Conservation (phyloP, 352 stramenopile species). For the Aphanomyces euteiches region DNA sequence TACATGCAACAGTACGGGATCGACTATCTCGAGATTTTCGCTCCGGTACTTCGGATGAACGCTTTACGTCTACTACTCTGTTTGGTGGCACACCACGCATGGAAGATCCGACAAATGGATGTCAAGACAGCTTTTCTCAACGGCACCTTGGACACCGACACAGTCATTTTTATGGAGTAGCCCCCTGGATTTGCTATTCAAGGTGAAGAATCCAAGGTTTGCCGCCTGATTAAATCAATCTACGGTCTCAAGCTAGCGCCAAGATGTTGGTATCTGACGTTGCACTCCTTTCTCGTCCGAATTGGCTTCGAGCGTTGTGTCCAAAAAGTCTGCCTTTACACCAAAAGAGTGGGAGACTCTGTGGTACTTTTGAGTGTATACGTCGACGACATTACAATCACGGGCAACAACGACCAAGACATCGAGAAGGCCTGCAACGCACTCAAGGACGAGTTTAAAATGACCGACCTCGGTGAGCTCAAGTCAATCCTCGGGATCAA, state of each 20-base stretch:
- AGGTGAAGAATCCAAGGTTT: slow-evolving; percentile 32
- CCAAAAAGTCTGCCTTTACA: slow-evolving; percentile 25
- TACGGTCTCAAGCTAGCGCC: slow-evolving; percentile 44
- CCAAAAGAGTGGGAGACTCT: slow-evolving; percentile 29
- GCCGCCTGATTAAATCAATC: slow-evolving; percentile 31
- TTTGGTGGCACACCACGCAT: slow-evolving; percentile 27
- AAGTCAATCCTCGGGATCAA: slow-evolving; percentile 29
- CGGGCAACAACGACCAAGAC: slow-evolving; percentile 2
- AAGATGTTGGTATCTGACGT: slow-evolving; percentile 35
- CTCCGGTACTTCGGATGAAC: slow-evolving; percentile 33
- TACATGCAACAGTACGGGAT: slow-evolving; percentile 34
- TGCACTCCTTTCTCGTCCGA: slow-evolving; percentile 29
- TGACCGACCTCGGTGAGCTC: slow-evolving; percentile 28
- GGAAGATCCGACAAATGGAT: slow-evolving; percentile 34
- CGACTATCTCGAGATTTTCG: slow-evolving; percentile 35
- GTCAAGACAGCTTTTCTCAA: slow-evolving; percentile 43
- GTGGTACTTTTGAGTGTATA: slow-evolving; percentile 1
- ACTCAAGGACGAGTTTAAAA: slow-evolving; percentile 1
- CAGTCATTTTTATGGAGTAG: slow-evolving; percentile 35
- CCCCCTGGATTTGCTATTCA: slow-evolving; percentile 28
- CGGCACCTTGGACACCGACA: slow-evolving; percentile 34
- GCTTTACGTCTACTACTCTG: slow-evolving; percentile 34
- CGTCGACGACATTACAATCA: slow-evolving; percentile 31
- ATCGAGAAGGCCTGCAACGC: slow-evolving; percentile 14
- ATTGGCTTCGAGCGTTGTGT: slow-evolving; percentile 20